Evolutionary conservation across 2,329 filamentous ascomycete genomes (phyloP), one percentile per base, ranked within the genome.

Genomic region (Trichophyton rubrum): DNA sequence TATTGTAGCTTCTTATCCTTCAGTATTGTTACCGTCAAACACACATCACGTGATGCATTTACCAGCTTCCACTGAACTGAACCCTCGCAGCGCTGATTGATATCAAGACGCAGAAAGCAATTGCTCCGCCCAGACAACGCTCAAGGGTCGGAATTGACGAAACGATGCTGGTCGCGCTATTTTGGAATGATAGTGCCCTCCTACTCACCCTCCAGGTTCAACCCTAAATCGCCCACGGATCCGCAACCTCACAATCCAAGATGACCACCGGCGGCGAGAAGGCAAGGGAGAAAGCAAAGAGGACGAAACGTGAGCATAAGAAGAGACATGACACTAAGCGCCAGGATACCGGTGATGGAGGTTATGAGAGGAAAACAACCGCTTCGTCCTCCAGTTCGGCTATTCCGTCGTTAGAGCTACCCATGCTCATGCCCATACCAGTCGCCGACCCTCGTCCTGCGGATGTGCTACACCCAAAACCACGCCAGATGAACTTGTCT

Each of bases 271-370:
- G 51, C 24, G 27, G 27, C 27, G 51, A 55, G 51, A 55, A 55
- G 51, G 33, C 57, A 6, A 64, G 61, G 61, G 59, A 61, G 15
- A 62, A 64, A 43, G 68, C 71, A 30, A 76, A 76, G 60, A 68
- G 74, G 61, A 74, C 72, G 60, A 76, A 76, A 67, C 69, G 73
- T 35, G 74, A 76, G 53, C 75, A 72, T 66, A 73, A 73, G 61
- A 76, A 76, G 63, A 76, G 75, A 63, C 71, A 73, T 11, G 74
- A 75, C 62, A 71, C 74, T 33, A 76, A 75, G 63, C 73, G 74
- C 3, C 65, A 73, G 33, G 74, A 76, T 45, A 62, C 66, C 7
- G 73, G 75, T 55, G 69, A 61, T 27, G 64, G 66, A n/a, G 69
- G 70, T 17, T 38, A 41, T 22, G 59, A 63, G 57, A 74, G 73